A percentile compares a stretch with the other conserved stretches of the same genome.
Conservation (phyloP, 306 rosid genomes). For the Hippophae gyantsensis region DNA sequence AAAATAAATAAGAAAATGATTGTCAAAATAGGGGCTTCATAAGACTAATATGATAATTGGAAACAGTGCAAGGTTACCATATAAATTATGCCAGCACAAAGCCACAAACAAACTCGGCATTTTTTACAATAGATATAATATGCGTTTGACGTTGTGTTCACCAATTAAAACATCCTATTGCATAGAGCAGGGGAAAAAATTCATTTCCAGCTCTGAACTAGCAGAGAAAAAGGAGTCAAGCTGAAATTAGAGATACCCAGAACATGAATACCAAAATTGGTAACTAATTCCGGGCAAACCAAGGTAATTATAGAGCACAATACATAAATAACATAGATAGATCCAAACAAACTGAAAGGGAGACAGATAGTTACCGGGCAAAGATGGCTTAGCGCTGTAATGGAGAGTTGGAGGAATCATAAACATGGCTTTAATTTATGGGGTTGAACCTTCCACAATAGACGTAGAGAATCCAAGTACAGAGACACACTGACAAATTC, state of each 20-base stretch:
- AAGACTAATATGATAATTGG: too few relatives aligned
- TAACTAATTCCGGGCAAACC: neutral
- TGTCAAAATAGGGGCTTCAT: too few relatives aligned
- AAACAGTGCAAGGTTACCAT: too few relatives aligned
- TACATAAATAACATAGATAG: neutral
- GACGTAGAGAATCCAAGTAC: neutral
- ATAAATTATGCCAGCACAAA: too few relatives aligned
- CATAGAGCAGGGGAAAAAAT: neutral
- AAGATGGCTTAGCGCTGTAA: conserved; percentile 19
- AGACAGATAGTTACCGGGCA: conserved; percentile 39
- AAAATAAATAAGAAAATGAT: too few relatives aligned
- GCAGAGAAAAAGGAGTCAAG: neutral
- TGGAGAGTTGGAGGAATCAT: conserved; percentile 26
- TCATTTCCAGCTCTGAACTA: neutral
- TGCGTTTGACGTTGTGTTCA: too few relatives aligned
- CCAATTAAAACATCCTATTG: neutral
- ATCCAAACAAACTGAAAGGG: neutral
- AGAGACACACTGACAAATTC: neutral
- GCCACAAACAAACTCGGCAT: too few relatives aligned
- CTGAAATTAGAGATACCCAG: neutral
- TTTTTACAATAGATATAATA: too few relatives aligned
- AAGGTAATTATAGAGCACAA: neutral
- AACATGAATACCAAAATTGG: neutral
- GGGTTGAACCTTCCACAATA: conserved; percentile 11
- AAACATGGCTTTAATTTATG: conserved; percentile 24